Evolutionary conservation across 768 basidiomycete species (phyloP).

Genomic region (Mycena rebaudengoi): DNA sequence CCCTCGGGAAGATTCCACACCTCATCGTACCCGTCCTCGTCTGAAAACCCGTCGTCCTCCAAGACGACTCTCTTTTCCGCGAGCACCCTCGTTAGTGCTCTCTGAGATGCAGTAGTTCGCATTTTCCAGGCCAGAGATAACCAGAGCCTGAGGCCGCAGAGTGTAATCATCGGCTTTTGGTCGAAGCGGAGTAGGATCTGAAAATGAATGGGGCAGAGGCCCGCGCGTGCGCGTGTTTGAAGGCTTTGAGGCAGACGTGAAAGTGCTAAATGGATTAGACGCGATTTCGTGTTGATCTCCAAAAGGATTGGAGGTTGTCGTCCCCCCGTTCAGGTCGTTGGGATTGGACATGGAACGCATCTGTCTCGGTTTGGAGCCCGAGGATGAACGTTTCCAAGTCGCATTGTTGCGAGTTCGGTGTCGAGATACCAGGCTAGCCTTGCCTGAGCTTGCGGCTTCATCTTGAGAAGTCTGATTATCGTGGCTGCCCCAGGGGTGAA

Average conservation of each 20-base stretch:
- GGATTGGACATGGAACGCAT: conserved; percentile 44
- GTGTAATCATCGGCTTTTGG: conserved; percentile 26
- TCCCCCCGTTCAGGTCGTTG: conserved; percentile 35
- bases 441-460: conserved; percentile 15
- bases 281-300: conserved; percentile 22
- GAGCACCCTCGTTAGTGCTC: conserved; percentile 62
- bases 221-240: conserved; percentile 5
- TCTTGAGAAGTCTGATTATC: conserved; percentile 30
- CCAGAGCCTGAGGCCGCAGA: conserved; percentile 66
- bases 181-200: conserved; percentile 41
- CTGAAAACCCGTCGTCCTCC: conserved; percentile 45
- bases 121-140: conserved; percentile 77
- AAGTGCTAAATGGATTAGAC: neutral
- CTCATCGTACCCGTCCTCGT: conserved; percentile 46
- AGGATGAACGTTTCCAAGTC: conserved; percentile 23
- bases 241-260: conserved; percentile 13
- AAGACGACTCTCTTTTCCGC: conserved; percentile 59
- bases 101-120: conserved; percentile 62
- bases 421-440: neutral
- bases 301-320: conserved; percentile 20
- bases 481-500: conserved; percentile 37
- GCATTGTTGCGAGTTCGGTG: conserved; percentile 23
- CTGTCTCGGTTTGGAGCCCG: conserved; percentile 16
- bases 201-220: conserved; percentile 40
- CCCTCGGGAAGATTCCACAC: conserved; percentile 69